Evolutionary conservation across 495 filamentous ascomycete genomes (phyloP).

Genomic region (Poronia punctata): DNA sequence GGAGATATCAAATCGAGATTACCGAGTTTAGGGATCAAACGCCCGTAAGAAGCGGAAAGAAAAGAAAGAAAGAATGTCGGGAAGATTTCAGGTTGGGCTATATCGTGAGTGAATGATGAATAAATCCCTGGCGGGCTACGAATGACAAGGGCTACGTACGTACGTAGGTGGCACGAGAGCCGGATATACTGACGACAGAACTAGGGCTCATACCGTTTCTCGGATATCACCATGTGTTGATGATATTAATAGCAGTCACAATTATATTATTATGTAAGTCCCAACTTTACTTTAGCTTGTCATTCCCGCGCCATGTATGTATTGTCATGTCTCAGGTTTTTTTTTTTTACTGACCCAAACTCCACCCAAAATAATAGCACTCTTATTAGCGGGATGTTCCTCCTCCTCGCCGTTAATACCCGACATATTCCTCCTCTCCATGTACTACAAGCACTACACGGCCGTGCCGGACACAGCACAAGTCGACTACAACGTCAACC

Average conservation of each 20-base stretch:
- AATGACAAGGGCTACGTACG: too few species aligned
- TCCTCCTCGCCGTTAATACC: conserved; percentile 69
- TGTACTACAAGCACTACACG: conserved; percentile 63
- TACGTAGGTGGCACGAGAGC: too few species aligned
- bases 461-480: conserved; percentile 66
- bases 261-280: conserved; percentile 92
- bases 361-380: conserved; percentile 42
- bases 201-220: conserved; percentile 87
- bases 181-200: conserved; percentile 20
- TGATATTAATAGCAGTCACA: conserved; percentile 89
- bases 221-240: conserved; percentile 97
- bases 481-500: conserved; percentile 74
- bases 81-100: conserved; percentile 38
- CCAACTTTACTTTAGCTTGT: not conserved
- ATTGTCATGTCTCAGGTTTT: too few species aligned
- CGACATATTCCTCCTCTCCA: conserved; percentile 70
- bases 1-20: conserved; percentile 25
- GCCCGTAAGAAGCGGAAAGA: conserved; percentile 13
- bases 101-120: conserved; percentile 31
- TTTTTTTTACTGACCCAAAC: too few species aligned
- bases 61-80: too few species aligned
- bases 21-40: not conserved
- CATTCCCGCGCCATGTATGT: too few species aligned
- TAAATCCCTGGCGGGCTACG: not conserved
- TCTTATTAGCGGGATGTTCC: conserved; percentile 73